Evolutionary conservation across 1,284 basidiomycete species (phyloP), one percentile per base, ranked within the genome.

Genomic region (Calocybe gambosa): DNA sequence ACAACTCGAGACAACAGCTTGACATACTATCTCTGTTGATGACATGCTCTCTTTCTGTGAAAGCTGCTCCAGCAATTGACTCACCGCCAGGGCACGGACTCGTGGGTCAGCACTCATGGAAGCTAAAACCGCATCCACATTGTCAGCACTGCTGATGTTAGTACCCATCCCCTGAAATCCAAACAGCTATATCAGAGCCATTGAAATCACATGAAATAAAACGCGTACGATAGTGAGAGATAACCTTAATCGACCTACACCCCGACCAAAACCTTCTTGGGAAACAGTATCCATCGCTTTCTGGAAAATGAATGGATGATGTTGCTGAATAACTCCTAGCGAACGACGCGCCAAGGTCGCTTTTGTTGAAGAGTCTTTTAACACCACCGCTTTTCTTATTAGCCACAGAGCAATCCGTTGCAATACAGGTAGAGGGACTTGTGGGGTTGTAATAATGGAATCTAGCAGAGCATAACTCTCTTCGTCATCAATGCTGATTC

Each of bases 171-270:
- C 39, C 43, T 53, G 8, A 16, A 29, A 29, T 10, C 9, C 28
- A 18, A 43, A 37, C 20, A 8, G 35, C n/a, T 19, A 12, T 28
- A 1, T 51, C 8, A 43, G 12, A 2, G 26, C 5, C 3, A 39
- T 23, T 8, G n/a, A 28, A 23, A 2, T 1, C 4, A 33, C 7
- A 12, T 23, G 19, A 20, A n/a, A 5, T 33, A 6, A 0, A 15
- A 43, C 21, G 53, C 69, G 46, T 56, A 82, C 82, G 49, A 78
- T 59, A 13, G 80, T 74, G 19, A 86, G 62, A 0, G 78, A 79
- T 0, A 78, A 58, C 19, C 81, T 52, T 18, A 83, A 56, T 33
- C 78, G 73, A 40, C 80, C 76, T 1, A 77, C 49, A 8, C 70
- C 70, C 50, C 66, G 68, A 20, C 63, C 51, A 29, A 64, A 67